A percentile compares a stretch with the other conserved stretches of the same genome.
These are phyloP conservation scores for Tylopilus plumbeoviolaceoides DNA, from an alignment of 768 basidiomycete genomes.

Conservation along the genomic window DNA sequence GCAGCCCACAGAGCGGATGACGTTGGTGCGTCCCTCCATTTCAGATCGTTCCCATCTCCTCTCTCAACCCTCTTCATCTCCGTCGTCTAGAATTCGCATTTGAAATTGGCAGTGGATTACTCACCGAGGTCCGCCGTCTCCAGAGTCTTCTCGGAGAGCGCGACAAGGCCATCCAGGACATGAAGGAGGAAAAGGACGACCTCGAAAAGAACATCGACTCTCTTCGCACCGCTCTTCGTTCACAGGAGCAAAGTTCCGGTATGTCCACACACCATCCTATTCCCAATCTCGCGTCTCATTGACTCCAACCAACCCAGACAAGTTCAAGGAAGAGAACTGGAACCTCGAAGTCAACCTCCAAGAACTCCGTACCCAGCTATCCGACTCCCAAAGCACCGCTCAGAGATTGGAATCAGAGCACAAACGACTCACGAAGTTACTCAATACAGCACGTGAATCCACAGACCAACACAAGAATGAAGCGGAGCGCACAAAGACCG, in stretches of 20 bases:
- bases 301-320: constrained; percentile 48
- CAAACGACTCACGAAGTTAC: constrained; percentile 71
- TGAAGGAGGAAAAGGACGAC: constrained; percentile 90
- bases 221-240: constrained; percentile 65
- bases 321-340: constrained; percentile 99
- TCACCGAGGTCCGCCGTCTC: constrained; percentile 87
- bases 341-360: constrained; percentile 93
- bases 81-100: constrained; percentile 83
- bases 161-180: constrained; percentile 88
- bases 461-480: constrained; percentile 88
- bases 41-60: constrained; percentile 5
- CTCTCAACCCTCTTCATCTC: constrained; percentile 14
- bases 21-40: constrained; percentile 56
- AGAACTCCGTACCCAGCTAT: constrained; percentile 70
- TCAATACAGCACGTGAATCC: constrained; percentile 68
- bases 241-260: constrained; percentile 82
- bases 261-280: constrained; percentile 19
- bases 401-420: constrained; percentile 79
- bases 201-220: constrained; percentile 76
- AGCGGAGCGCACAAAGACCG: constrained; percentile 59
- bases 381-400: constrained; percentile 59
- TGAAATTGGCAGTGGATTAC: constrained; percentile 90
- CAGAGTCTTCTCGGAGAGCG: constrained; percentile 89
- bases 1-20: constrained; percentile 88
- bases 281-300: not conserved